Conservation (phyloP, 2,329 filamentous ascomycete species). For the Colletotrichum sp. region DNA sequence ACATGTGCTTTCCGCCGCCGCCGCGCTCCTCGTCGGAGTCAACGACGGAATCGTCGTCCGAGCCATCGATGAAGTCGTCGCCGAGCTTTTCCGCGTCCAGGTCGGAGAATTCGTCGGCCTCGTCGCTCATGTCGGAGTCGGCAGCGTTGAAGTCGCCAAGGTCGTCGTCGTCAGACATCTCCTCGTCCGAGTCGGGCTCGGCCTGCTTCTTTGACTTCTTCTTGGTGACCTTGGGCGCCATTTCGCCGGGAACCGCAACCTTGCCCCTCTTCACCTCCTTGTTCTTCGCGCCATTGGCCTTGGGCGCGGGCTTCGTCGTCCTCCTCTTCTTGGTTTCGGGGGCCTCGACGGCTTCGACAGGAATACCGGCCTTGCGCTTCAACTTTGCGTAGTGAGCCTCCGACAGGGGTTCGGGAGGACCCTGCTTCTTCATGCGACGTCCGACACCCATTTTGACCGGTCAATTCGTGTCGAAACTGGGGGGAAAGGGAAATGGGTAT, state of each 20-base stretch:
- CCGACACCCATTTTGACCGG: constrained; percentile 78
- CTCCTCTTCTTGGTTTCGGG: constrained; percentile 68
- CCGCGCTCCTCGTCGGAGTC: constrained; percentile 73
- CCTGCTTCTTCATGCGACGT: constrained; percentile 96
- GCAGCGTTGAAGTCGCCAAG: constrained; percentile 41
- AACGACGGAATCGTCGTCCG: constrained; percentile 64
- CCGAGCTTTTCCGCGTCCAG: constrained; percentile 46
- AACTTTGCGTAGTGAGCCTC: constrained; percentile 78
- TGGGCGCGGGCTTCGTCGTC: constrained; percentile 37
- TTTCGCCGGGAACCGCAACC: constrained; percentile 27
- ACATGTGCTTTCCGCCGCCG: constrained; percentile 70
- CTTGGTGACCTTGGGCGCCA: constrained; percentile 22
- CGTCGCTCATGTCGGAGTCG: constrained; percentile 46
- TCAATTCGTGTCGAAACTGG: constrained; percentile 20
- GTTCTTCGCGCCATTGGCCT: constrained; percentile 37
- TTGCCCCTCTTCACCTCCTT: constrained; percentile 36
- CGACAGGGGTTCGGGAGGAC: constrained; percentile 80
- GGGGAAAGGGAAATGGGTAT: constrained; percentile 15
- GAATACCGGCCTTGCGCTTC: constrained; percentile 84
- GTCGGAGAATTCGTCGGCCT: constrained; percentile 45
- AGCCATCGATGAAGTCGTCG: constrained; percentile 63
- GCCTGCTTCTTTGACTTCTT: constrained; percentile 33
- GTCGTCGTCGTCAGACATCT: constrained; percentile 28
- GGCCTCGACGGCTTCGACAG: constrained; percentile 61
- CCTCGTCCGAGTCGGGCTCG: constrained; percentile 19